These are phyloP conservation scores for Breviolum minutum DNA, from an alignment of 73 alveolate genomes.

Conservation along the genomic window DNA sequence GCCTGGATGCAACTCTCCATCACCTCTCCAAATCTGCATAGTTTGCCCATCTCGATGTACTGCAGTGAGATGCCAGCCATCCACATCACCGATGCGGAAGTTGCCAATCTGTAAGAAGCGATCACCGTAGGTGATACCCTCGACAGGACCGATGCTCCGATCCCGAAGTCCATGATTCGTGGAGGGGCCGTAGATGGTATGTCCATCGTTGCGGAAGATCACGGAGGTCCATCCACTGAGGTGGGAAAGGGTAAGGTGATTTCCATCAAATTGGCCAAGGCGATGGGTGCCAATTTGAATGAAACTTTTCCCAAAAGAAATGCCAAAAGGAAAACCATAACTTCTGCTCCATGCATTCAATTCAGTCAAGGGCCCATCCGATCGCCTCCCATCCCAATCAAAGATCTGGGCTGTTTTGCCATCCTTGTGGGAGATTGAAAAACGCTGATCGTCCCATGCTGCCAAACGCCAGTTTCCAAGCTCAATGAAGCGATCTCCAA, in stretches of 20 bases:
- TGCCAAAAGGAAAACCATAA: not conserved
- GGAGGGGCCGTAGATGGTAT: not conserved
- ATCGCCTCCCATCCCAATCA: not conserved
- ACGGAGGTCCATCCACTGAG: not conserved
- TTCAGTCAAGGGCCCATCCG: constrained; percentile 30
- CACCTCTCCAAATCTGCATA: constrained; percentile 18
- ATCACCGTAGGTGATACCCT: constrained; percentile 30
- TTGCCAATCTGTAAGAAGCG: constrained; percentile 46
- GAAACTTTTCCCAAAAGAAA: constrained; percentile 10
- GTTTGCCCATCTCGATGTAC: constrained; percentile 13
- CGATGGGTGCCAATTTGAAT: constrained; percentile 39
- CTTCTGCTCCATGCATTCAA: constrained; percentile 22
- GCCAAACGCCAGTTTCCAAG: not conserved
- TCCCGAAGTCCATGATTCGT: not conserved
- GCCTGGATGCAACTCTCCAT: constrained; percentile 39
- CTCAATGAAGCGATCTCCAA: constrained; percentile 36
- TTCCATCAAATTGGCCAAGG: not conserved
- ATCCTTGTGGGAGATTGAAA: constrained; percentile 11
- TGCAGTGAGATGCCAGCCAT: not conserved
- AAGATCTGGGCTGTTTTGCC: constrained; percentile 49
- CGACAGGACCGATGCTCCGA: not conserved
- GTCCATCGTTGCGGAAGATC: constrained; percentile 13
- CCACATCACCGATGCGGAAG: constrained; percentile 48
- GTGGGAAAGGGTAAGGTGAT: constrained; percentile 29
- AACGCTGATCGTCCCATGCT: not conserved